A percentile compares a stretch with the other conserved stretches of the same genome.
These are phyloP conservation scores for Caryopteris hybrid DNA, from an alignment of 305 asterid species.

Conservation along the genomic window DNA sequence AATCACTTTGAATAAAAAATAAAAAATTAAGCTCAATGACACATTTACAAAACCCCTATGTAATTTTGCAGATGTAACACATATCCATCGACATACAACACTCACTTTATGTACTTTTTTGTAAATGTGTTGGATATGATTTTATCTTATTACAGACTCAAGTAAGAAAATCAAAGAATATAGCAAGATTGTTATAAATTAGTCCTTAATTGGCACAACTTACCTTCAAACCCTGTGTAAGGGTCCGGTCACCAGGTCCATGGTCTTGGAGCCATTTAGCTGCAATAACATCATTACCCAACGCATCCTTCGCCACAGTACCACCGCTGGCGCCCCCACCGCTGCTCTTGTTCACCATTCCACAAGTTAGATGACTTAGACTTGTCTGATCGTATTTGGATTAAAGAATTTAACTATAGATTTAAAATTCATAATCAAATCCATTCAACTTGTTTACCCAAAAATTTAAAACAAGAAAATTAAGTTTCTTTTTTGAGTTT, in stretches of 20 bases:
- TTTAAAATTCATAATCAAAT: neutral
- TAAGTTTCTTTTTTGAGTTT: too few relatives aligned
- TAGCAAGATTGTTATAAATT: neutral
- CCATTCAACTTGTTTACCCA: too few relatives aligned
- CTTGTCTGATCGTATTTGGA: too few relatives aligned
- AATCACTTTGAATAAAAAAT: too few relatives aligned
- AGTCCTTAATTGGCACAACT: neutral
- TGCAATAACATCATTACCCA: constrained; percentile 76
- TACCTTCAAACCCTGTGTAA: constrained; percentile 86
- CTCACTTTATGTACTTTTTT: too few relatives aligned
- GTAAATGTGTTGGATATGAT: neutral
- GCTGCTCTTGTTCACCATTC: constrained; percentile 31
- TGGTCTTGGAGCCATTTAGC: constrained; percentile 56
- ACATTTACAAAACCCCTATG: too few relatives aligned
- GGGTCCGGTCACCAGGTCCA: constrained; percentile 87
- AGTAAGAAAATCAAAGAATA: neutral
- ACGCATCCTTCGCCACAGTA: constrained; percentile 71
- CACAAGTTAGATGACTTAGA: neutral
- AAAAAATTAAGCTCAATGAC: too few relatives aligned
- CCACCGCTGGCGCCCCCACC: constrained; percentile 52
- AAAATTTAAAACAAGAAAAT: too few relatives aligned
- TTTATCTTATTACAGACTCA: neutral
- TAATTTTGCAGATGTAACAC: too few relatives aligned
- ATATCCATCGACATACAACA: too few relatives aligned
- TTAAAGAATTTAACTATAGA: too few relatives aligned